These are phyloP conservation scores for Kuraishia piskuri DNA, from an alignment of 805 yeast genomes.

Conservation along the genomic window DNA sequence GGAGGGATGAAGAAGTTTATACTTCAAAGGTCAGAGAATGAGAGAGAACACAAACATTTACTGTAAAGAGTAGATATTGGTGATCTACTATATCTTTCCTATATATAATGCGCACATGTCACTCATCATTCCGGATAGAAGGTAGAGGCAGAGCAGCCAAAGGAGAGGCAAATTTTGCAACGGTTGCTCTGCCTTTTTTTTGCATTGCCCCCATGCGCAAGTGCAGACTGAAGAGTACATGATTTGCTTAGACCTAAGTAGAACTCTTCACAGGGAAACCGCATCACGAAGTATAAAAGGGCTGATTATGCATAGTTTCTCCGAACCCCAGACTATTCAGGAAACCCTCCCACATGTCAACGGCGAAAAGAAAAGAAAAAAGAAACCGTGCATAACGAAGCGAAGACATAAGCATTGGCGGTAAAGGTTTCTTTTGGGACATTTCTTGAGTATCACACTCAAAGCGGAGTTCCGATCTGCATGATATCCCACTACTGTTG, in stretches of 20 bases:
- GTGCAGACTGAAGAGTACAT: not conserved
- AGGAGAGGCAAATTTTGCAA: not conserved
- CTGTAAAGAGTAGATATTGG: no score
- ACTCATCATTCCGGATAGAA: no score
- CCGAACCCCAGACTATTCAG: not conserved
- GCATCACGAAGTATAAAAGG: not conserved
- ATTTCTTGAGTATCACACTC: not conserved
- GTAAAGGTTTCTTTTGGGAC: not conserved
- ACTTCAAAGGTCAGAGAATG: no score
- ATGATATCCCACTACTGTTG: not conserved
- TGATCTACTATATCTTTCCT: no score
- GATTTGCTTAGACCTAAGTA: not conserved
- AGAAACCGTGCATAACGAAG: not conserved
- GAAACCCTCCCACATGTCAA: not conserved
- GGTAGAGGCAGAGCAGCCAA: no score
- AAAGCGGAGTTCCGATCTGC: not conserved
- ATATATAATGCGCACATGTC: no score
- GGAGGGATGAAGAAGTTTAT: no score
- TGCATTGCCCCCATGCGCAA: not conserved
- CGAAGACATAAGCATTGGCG: not conserved
- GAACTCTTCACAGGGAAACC: not conserved
- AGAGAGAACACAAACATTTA: no score
- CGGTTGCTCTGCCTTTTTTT: not conserved
- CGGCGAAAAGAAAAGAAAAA: not conserved
- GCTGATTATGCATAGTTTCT: not conserved